Conservation (phyloP, 2,329 filamentous ascomycete species). For the Chrysoporthe deuterocubensis region DNA sequence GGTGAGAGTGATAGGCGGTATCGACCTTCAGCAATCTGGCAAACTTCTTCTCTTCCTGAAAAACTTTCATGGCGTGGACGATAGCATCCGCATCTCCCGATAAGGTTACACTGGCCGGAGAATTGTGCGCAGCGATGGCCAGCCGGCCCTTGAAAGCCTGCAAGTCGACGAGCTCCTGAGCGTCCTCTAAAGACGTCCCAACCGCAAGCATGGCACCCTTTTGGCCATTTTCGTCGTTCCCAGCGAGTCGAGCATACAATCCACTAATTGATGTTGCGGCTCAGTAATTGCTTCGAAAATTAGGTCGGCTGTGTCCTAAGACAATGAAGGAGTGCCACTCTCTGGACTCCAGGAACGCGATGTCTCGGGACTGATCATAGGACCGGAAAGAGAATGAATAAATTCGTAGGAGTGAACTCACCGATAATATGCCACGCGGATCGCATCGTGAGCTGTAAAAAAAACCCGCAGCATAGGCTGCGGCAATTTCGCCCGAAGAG, state of each 20-base stretch:
- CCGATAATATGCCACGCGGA: constrained; percentile 33
- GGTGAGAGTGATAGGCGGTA: constrained; percentile 46
- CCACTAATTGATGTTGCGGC: constrained; percentile 16
- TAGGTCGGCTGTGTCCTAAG: background rate
- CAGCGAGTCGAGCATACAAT: constrained; percentile 5
- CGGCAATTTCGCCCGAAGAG: constrained; percentile 32
- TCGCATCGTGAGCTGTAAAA: constrained; percentile 31
- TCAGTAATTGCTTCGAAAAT: background rate
- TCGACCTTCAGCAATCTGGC: constrained; percentile 41
- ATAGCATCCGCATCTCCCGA: constrained; percentile 38
- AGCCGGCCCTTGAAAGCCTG: constrained; percentile 32
- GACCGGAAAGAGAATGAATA: background rate
- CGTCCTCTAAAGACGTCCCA: constrained; percentile 15
- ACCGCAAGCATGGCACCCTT: constrained; percentile 23
- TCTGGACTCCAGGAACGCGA: too few species aligned
- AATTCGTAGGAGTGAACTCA: background rate
- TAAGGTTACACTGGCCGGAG: constrained; percentile 35
- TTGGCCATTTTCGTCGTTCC: background rate
- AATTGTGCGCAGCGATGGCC: constrained; percentile 37
- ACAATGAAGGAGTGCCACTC: background rate
- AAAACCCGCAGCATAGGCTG: constrained; percentile 24
- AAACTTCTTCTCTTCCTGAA: constrained; percentile 36
- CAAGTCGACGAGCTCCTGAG: constrained; percentile 28
- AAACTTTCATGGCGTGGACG: constrained; percentile 30
- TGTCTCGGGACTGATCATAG: too few species aligned